Evolutionary conservation across 2,329 filamentous ascomycete species (phyloP), one percentile per base, ranked within the genome.

Genomic region (Fusarium torreyae): DNA sequence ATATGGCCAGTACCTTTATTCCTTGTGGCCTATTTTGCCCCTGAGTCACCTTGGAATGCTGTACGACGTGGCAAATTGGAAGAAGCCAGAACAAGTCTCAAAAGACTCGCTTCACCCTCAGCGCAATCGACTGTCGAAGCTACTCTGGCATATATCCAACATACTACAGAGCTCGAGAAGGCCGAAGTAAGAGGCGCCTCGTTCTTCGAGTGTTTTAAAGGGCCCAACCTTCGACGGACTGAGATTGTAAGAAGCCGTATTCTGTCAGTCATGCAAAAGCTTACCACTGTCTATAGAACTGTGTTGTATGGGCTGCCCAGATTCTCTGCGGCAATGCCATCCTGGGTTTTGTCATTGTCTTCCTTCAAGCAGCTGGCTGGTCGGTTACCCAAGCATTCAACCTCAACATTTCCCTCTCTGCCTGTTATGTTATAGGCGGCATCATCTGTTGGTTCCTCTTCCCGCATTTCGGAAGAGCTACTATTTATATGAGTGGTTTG

Each of bases 361-460:
- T 83, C 14, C 65, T 81, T 14, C 73, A 81, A 56, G 76, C 76
- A 3, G 81, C 81, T 0, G 81, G 81, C 0, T 78, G 81, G 53
- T 74, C 69, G 7, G 64, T 77, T 11, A 65, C 77, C 6, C 75
- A 81, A 40, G 74, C 81, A 0, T 81, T 82, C 55, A 75, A 81
- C 49, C 72, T 83, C 50, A 79, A 79, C 55, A 80, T 82, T 38
- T 79, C 76, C 7, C 75, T 78, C 20, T 82, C 79, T 5, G 79
- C 77, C 8, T 81, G 80, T 69, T 81, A 81, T 65, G 80, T 80
- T 24, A 73, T 81, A 14, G 80, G 78, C 2, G 79, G 79, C 1
- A 70, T 82, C 7, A 77, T 81, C 24, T 82, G 77, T 57, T 83
- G 80, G 81, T 63, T 79, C 13, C 70, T 83, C 3, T 80, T 82